Conservation (phyloP, 2,329 filamentous ascomycete genomes). For the Plenodomus tracheiphilus region DNA sequence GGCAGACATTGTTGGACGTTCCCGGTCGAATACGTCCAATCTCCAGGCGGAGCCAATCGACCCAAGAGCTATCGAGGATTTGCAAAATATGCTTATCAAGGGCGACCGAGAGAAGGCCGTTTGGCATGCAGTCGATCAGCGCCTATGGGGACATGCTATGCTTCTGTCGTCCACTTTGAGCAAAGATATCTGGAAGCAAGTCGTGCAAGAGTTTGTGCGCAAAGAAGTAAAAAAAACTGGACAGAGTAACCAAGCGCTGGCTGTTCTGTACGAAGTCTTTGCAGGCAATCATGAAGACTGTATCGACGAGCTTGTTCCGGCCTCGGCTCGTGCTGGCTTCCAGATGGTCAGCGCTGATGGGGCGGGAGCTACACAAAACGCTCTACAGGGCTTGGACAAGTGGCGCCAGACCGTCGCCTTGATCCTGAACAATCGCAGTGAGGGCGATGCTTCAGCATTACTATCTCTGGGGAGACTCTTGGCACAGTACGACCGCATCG, state of each 20-base stretch:
- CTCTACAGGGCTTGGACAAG: conserved; percentile 82
- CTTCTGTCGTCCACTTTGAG: conserved; percentile 82
- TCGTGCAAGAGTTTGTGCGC: conserved; percentile 91
- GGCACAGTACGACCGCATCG: conserved; percentile 80
- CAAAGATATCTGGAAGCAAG: conserved; percentile 79
- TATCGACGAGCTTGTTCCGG: conserved; percentile 91
- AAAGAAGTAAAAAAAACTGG: conserved; percentile 87
- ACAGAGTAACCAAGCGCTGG: conserved; percentile 81
- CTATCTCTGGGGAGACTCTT: conserved; percentile 80
- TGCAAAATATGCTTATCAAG: conserved; percentile 72
- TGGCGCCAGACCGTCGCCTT: conserved; percentile 91
- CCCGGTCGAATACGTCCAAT: conserved; percentile 34
- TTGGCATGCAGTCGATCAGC: conserved; percentile 90
- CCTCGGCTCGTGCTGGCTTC: conserved; percentile 87
- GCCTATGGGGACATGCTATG: conserved; percentile 95
- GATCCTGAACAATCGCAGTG: conserved; percentile 84
- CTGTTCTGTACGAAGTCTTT: conserved; percentile 89
- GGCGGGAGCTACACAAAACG: conserved; percentile 67
- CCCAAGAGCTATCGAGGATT: conserved; percentile 67
- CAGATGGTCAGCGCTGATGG: conserved; percentile 78
- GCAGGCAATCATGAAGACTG: conserved; percentile 94
- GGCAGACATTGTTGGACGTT: conserved; percentile 43
- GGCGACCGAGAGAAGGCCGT: conserved; percentile 90
- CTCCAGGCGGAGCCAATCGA: conserved; percentile 67
- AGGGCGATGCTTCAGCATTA: conserved; percentile 76